Evolutionary conservation across 1,284 basidiomycete genomes (phyloP), one percentile per base, ranked within the genome.

Genomic region (Malassezia caprae): DNA sequence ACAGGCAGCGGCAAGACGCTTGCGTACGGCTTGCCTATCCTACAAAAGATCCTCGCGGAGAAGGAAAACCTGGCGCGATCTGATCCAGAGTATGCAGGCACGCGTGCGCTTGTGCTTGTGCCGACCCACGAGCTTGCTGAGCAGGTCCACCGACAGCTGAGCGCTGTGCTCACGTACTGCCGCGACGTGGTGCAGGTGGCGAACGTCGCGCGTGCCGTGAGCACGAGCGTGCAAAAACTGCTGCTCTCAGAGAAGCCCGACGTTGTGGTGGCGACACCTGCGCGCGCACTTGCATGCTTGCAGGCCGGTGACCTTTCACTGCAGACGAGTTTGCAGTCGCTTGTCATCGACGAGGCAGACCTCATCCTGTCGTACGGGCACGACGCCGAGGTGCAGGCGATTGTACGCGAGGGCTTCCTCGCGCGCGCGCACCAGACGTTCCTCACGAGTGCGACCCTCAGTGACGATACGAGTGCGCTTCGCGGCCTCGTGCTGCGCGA

Each of bases 1-100:
- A 98, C 94, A 1, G 94, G 94, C 12, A 90, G 87, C 56, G 94
- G 94, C 43, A 99, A 99, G 79, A 99, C 94, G 0, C 87, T 88
- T 1, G 90, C 94, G 3, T 99, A 98, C 75, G 89, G 85, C 60
- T 81, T 98, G 4, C 93, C 94, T 0, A 76, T 91, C 15, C 78
- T 90, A 0, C 93, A 98, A 74, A 91, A 89, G 74, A 84, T 98
- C 28, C 72, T 98, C 48, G 82, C 81, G 61, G 80, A 81, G 4
- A 93, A 93, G 80, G 78, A 78, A 72, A 61, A 54, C 46, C 37
- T 62, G 17, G 42, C 63, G 15, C 60, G 60, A 26, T 65, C 63
- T 11, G 80, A 80, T 65, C 69, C 77, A 8, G 69, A 72, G 13
- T 77, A 79, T 60, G 80, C 82, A 70, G 78, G 78, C 3, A 93